Evolutionary conservation across 1,284 basidiomycete species (phyloP).

Genomic region (Naganishia liquefaciens): DNA sequence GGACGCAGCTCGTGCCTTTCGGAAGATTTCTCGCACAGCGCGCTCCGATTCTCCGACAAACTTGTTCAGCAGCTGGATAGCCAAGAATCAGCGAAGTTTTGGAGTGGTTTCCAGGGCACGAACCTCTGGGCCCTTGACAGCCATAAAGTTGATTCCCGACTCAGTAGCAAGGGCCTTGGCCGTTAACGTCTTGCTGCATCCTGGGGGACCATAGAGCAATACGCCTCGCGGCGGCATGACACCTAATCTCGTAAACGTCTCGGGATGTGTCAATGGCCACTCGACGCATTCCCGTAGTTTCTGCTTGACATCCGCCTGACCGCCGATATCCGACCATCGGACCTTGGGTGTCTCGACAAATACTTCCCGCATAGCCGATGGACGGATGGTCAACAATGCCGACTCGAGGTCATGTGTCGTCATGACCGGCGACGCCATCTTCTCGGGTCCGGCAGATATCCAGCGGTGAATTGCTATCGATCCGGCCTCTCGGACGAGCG

Average conservation of each 20-base stretch:
- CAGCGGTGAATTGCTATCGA: slow-evolving; percentile 85
- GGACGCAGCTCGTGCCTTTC: slow-evolving; percentile 87
- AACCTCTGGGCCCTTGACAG: slow-evolving; percentile 97
- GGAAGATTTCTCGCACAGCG: slow-evolving; percentile 90
- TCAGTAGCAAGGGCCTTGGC: slow-evolving; percentile 93
- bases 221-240: slow-evolving; percentile 87
- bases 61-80: slow-evolving; percentile 79
- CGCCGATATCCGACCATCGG: slow-evolving; percentile 85
- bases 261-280: slow-evolving; percentile 87
- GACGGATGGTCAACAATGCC: slow-evolving; percentile 76
- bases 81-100: neutral
- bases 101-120: slow-evolving; percentile 35
- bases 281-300: slow-evolving; percentile 85
- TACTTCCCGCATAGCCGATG: slow-evolving; percentile 91
- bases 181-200: slow-evolving; percentile 94
- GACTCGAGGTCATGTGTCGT: slow-evolving; percentile 66
- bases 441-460: slow-evolving; percentile 51
- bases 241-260: slow-evolving; percentile 82
- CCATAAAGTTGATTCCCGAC: slow-evolving; percentile 93
- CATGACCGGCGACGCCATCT: slow-evolving; percentile 55
- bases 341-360: slow-evolving; percentile 84
- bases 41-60: slow-evolving; percentile 97
- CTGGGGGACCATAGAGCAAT: slow-evolving; percentile 92
- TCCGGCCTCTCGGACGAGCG: slow-evolving; percentile 89
- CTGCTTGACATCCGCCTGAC: slow-evolving; percentile 74